Conservation (phyloP, 306 rosid species). For the Fragaria ananassa region DNA sequence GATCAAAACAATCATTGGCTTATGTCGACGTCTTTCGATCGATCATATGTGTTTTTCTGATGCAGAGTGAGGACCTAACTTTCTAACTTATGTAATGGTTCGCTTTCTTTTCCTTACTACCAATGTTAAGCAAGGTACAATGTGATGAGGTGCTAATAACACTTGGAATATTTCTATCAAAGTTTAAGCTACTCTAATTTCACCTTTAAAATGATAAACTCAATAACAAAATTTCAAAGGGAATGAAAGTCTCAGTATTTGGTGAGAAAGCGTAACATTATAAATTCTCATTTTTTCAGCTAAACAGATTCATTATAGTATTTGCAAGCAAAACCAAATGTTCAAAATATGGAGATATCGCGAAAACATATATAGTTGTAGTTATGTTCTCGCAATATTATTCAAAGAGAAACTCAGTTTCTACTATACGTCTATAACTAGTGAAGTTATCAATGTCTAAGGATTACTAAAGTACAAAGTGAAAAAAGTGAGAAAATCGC, state of each 20-base stretch:
- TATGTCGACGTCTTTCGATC: slow-evolving; percentile 3
- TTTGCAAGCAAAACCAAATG: too few species aligned
- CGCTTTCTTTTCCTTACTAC: slow-evolving; percentile 14
- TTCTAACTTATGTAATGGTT: slow-evolving; percentile 12
- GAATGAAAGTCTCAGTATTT: too few species aligned
- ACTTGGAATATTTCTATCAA: not conserved
- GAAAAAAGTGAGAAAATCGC: not conserved
- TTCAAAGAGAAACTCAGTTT: too few species aligned
- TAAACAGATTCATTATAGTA: too few species aligned
- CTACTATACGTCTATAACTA: too few species aligned
- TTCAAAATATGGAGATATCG: too few species aligned
- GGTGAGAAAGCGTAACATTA: too few species aligned
- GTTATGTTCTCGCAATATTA: too few species aligned
- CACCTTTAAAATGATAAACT: too few species aligned
- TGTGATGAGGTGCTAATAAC: not conserved
- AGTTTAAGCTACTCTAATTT: not conserved
- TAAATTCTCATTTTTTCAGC: too few species aligned
- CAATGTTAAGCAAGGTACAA: slow-evolving; percentile 14
- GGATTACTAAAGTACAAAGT: not conserved
- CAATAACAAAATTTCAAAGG: too few species aligned
- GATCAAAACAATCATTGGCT: slow-evolving; percentile 21
- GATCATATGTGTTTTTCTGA: slow-evolving; percentile 10
- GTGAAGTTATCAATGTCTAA: not conserved
- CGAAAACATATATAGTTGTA: too few species aligned
- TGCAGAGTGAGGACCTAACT: slow-evolving; percentile 19